Conservation (phyloP, 352 stramenopile species). For the Phytophthora nicotianae region DNA sequence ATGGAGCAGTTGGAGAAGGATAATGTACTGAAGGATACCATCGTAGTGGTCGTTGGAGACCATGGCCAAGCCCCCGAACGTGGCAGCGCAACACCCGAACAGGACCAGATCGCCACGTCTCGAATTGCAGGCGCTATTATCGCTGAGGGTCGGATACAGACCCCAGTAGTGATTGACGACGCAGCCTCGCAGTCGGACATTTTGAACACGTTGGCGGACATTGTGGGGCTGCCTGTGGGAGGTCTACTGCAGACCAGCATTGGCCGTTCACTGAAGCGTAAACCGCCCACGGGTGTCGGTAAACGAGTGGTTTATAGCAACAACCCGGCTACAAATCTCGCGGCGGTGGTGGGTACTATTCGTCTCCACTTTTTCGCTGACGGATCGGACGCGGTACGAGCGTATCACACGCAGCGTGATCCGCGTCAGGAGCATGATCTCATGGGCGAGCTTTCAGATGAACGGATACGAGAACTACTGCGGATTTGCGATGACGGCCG, state of each 20-base stretch:
- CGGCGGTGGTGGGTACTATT: slow-evolving; percentile 53
- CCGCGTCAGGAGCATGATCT: slow-evolving; percentile 50
- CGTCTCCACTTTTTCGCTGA: slow-evolving; percentile 62
- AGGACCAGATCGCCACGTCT: slow-evolving; percentile 52
- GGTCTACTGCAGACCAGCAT: slow-evolving; percentile 64
- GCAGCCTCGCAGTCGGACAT: slow-evolving; percentile 56
- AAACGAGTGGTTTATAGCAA: slow-evolving; percentile 53
- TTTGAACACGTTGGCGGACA: slow-evolving; percentile 72
- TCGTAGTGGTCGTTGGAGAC: slow-evolving; percentile 68
- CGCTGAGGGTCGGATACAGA: slow-evolving; percentile 52
- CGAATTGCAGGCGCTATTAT: slow-evolving; percentile 60
- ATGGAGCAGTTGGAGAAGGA: slow-evolving; percentile 58
- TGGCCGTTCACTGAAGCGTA: slow-evolving; percentile 65
- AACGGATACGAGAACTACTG: slow-evolving; percentile 35
- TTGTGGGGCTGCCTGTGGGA: slow-evolving; percentile 52
- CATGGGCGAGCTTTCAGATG: slow-evolving; percentile 38
- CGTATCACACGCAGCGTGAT: slow-evolving; percentile 55
- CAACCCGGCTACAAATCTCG: slow-evolving; percentile 63
- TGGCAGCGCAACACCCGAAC: slow-evolving; percentile 50
- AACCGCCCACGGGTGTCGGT: slow-evolving; percentile 30
- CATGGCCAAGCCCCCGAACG: slow-evolving; percentile 64
- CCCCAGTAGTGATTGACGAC: slow-evolving; percentile 49
- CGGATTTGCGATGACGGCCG: slow-evolving; percentile 48
- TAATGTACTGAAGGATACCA: slow-evolving; percentile 67
- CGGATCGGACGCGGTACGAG: slow-evolving; percentile 53